phyloP scores from a whole-genome alignment of 352 stramenopile species.

The Albugo laibachii region DNA sequence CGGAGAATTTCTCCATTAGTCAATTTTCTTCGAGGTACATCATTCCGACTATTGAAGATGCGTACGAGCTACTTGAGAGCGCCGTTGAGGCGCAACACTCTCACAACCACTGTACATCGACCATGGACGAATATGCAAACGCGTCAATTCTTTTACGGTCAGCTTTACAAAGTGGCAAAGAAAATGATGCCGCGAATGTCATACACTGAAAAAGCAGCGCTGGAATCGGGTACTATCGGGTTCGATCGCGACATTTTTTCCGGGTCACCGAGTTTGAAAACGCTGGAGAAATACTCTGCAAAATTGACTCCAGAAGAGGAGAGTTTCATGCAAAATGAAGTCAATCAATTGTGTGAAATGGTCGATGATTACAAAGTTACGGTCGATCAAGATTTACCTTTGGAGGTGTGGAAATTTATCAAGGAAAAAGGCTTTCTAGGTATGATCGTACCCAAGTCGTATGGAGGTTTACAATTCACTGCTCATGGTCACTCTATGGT shows the following conservation, averaged over 20 bases:
- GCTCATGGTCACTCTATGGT: constrained; percentile 83
- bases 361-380: constrained; percentile 91
- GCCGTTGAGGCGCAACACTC: no score
- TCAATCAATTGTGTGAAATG: constrained; percentile 89
- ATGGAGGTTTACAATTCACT: constrained; percentile 78
- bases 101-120: no score
- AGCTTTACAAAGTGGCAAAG: constrained; percentile 86
- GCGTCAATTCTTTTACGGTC: constrained; percentile 68
- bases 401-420: constrained; percentile 91
- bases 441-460: constrained; percentile 98
- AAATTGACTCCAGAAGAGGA: constrained; percentile 87
- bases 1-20: no score
- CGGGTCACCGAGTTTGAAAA: constrained; percentile 79
- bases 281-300: constrained; percentile 88
- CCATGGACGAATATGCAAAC: constrained; percentile 15
- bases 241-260: constrained; percentile 97
- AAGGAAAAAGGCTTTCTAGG: constrained; percentile 92
- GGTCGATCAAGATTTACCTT: constrained; percentile 82
- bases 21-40: no score
- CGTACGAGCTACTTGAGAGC: no score
- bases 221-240: constrained; percentile 89
- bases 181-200: constrained; percentile 91
- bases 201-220: constrained; percentile 88
- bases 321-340: constrained; percentile 90
- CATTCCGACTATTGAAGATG: no score